Conservation (phyloP, 2,329 filamentous ascomycete species). For the Colletotrichum zoysiae region DNA sequence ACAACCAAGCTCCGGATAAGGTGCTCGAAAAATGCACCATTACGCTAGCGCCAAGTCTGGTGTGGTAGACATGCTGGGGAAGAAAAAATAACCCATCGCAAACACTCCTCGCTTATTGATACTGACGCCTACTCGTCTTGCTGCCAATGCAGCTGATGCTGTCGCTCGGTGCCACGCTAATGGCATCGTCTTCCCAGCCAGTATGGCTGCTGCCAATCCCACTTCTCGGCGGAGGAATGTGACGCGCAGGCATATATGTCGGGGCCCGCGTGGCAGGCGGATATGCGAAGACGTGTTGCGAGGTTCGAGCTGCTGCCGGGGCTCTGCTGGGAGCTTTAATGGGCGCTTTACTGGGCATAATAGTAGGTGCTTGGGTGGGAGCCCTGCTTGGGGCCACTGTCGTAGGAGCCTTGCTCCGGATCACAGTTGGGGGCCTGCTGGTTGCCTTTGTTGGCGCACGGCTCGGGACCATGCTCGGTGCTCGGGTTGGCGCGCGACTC, state of each 20-base stretch:
- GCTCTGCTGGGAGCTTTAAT: slow-evolving; percentile 2
- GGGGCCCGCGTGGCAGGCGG: slow-evolving; percentile 44
- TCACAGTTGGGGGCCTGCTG: slow-evolving; percentile 26
- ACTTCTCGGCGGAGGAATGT: slow-evolving; percentile 57
- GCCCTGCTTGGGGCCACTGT: slow-evolving; percentile 31
- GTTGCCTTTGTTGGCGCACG: slow-evolving; percentile 36
- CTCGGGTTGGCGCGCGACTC: slow-evolving; percentile 48
- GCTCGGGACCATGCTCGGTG: slow-evolving; percentile 34
- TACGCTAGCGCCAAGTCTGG: background rate
- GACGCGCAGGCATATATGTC: slow-evolving; percentile 49
- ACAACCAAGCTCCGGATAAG: background rate
- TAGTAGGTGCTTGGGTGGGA: slow-evolving; percentile 22
- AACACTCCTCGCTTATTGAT: slow-evolving; percentile 45
- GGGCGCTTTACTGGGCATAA: slow-evolving; percentile 22
- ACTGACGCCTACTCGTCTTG: slow-evolving; percentile 49
- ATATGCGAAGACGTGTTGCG: slow-evolving; percentile 35
- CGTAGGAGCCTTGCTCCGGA: slow-evolving; percentile 27
- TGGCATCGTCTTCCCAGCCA: slow-evolving; percentile 61
- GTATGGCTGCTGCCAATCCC: slow-evolving; percentile 56
- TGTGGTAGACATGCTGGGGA: background rate
- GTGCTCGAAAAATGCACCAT: background rate
- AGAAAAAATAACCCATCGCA: background rate
- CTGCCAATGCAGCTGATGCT: slow-evolving; percentile 73
- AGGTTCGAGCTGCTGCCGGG: slow-evolving; percentile 23
- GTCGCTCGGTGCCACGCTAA: slow-evolving; percentile 70